Percentiles rank a stretch among this genome's conserved stretches.
Evolutionary conservation across 495 filamentous ascomycete genomes (phyloP).

Genomic region (Durotheca rogersii): DNA sequence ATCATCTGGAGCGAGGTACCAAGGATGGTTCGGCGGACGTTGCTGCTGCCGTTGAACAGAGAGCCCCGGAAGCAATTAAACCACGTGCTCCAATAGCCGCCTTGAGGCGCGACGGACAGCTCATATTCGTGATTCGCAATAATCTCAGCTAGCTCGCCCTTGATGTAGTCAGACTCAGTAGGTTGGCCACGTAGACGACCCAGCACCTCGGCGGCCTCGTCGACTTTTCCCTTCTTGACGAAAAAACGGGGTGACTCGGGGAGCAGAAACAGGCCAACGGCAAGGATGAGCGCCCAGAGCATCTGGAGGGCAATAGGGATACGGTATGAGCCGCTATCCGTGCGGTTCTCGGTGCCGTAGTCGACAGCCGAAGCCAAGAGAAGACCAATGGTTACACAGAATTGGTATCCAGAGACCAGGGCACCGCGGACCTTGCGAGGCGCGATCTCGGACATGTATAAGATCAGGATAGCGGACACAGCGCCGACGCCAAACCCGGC

Average conservation of each 20-base stretch:
- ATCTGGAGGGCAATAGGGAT: constrained; percentile 73
- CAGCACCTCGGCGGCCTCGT: constrained; percentile 61
- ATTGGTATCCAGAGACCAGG: constrained; percentile 73
- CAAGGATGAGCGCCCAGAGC: constrained; percentile 68
- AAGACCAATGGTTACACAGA: constrained; percentile 72
- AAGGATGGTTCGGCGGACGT: constrained; percentile 74
- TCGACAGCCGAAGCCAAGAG: constrained; percentile 71
- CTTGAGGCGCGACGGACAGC: constrained; percentile 60
- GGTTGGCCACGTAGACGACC: constrained; percentile 67
- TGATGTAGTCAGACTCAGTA: constrained; percentile 61
- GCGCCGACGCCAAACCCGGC: constrained; percentile 75
- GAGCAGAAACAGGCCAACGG: constrained; percentile 57
- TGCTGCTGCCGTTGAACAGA: constrained; percentile 53
- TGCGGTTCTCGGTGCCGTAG: constrained; percentile 64
- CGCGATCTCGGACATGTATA: constrained; percentile 72
- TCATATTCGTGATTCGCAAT: constrained; percentile 83
- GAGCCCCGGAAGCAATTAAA: constrained; percentile 63
- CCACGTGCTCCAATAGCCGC: constrained; percentile 67
- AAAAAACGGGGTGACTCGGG: constrained; percentile 82
- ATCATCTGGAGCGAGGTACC: constrained; percentile 75
- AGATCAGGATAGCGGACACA: constrained; percentile 70
- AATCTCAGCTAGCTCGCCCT: constrained; percentile 76
- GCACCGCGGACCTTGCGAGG: constrained; percentile 73
- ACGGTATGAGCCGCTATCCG: constrained; percentile 65
- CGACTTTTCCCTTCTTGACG: constrained; percentile 70